These are phyloP conservation scores for Glonium stellatum DNA, from an alignment of 495 filamentous ascomycete genomes.

Conservation along the genomic window DNA sequence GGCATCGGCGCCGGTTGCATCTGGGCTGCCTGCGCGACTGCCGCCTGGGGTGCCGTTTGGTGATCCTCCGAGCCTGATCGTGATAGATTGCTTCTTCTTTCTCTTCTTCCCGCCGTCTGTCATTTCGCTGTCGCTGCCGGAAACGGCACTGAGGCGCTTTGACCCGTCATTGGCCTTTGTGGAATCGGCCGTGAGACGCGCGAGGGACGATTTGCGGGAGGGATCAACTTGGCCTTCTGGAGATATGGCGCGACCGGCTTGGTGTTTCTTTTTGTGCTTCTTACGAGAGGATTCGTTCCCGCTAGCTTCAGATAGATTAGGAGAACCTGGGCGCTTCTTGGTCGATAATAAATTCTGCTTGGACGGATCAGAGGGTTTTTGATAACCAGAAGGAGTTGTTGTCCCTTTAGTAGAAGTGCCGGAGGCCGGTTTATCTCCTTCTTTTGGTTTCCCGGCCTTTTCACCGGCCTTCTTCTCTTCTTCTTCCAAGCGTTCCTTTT, in stretches of 20 bases:
- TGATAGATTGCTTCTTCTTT: slow-evolving; percentile 55
- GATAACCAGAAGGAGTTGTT: slow-evolving; percentile 65
- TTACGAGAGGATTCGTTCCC: slow-evolving; percentile 84
- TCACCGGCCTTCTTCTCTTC: slow-evolving; percentile 66
- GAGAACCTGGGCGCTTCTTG: slow-evolving; percentile 81
- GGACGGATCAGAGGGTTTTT: slow-evolving; percentile 31
- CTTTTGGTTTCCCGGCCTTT: slow-evolving; percentile 44
- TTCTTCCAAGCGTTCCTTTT: slow-evolving; percentile 53
- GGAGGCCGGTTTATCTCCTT: slow-evolving; percentile 32
- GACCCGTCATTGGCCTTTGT: slow-evolving; percentile 37
- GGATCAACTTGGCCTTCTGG: slow-evolving; percentile 37
- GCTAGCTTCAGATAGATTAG: slow-evolving; percentile 78
- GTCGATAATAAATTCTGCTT: slow-evolving; percentile 46
- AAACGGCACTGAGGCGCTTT: slow-evolving; percentile 50
- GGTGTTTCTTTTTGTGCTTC: slow-evolving; percentile 75
- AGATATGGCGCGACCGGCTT: slow-evolving; percentile 46
- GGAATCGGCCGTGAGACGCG: slow-evolving; percentile 35
- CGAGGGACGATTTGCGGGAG: slow-evolving; percentile 39
- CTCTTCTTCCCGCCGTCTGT: slow-evolving; percentile 62
- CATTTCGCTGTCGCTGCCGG: slow-evolving; percentile 73
- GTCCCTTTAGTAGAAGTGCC: slow-evolving; percentile 54
- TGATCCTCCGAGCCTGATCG: slow-evolving; percentile 42
- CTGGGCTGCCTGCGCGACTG: slow-evolving; percentile 35
- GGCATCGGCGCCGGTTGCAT: slow-evolving; percentile 45
- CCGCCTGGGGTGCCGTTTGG: slow-evolving; percentile 40